Evolutionary conservation across 1,139 yeast genomes (phyloP).

Genomic region (Yamadazyma triangularis): DNA sequence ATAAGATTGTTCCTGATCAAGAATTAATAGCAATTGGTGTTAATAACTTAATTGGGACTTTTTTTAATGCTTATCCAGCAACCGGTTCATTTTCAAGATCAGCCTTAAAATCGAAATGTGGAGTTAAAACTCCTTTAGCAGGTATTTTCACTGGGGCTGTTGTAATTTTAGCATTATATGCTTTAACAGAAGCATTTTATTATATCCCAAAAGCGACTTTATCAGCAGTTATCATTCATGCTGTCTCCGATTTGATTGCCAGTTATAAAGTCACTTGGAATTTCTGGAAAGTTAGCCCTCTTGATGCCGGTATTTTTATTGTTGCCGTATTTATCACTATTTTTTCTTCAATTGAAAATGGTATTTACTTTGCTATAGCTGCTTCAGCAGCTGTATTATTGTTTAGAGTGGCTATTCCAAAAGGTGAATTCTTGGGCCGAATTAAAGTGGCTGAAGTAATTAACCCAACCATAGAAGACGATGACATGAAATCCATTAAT

Average conservation of each 20-base stretch:
- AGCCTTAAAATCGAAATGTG: constrained; percentile 91
- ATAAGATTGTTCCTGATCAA: constrained; percentile 88
- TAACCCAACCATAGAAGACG: constrained; percentile 44
- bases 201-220: constrained; percentile 89
- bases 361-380: constrained; percentile 85
- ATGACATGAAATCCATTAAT: constrained; percentile 8
- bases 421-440: constrained; percentile 79
- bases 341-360: constrained; percentile 78
- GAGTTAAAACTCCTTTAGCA: constrained; percentile 91
- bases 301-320: constrained; percentile 73
- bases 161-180: constrained; percentile 81
- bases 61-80: constrained; percentile 91
- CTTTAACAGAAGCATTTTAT: constrained; percentile 76
- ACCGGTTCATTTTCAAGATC: constrained; percentile 96
- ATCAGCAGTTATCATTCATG: constrained; percentile 86
- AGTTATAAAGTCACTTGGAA: constrained; percentile 66
- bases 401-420: constrained; percentile 73
- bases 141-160: constrained; percentile 89
- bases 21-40: constrained; percentile 94
- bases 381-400: constrained; percentile 76
- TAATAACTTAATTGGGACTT: constrained; percentile 84
- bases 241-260: constrained; percentile 86
- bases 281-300: constrained; percentile 72
- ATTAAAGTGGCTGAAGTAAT: constrained; percentile 65
- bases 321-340: constrained; percentile 77